Base-by-base conservation (phyloP, 192 early-diverging fungal species). In the Coemansia sp. region DNA sequence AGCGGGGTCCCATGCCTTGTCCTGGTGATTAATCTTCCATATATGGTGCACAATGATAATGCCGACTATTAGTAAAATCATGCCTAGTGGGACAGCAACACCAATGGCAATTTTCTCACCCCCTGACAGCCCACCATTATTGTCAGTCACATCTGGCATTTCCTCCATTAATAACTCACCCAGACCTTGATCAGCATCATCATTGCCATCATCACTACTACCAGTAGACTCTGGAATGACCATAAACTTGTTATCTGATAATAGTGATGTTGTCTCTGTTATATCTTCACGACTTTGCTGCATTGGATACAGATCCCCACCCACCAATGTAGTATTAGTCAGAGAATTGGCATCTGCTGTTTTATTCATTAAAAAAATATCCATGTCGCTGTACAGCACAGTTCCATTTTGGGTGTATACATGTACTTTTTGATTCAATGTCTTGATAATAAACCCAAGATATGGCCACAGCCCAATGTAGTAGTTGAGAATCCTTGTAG, bases 381-480 rank as follows among this genome's bases (percentile, higher is more conserved):
- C 9, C 19, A 1, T 32, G 37, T 56, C 15, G 1, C 11, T 41
- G 37, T 38, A 59, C 37, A 40, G 1, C 26, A 2, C 32, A 1
- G 9, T 37, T 9, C 7, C 37, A 0, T 10, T 45, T 5, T 63
- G 41, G 23, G 41, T 21, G 61, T 32, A 37, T 13, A 26, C 10
- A 5, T 4, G 23, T 38, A 37, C 26, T 5, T 26, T n/a, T 12
- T 4, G 9, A 0, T 21, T 23, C 38, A 72, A 9, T 21, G 56
- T 58, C 4, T 7, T n/a, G 7, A 0, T 15, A 1, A 64, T 64
- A 57, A 72, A 66, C 0, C 58, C 45, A 0, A 65, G 13, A 49
- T 76, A 71, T 52, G 61, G 40, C 18, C 60, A 52, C 53, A 76
- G 26, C 11, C 54, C 43, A 6, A 64, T 76, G 37, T 66, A 76